Evolutionary conservation across 345 rosid species (phyloP).

Genomic region (Trapa bicornis): DNA sequence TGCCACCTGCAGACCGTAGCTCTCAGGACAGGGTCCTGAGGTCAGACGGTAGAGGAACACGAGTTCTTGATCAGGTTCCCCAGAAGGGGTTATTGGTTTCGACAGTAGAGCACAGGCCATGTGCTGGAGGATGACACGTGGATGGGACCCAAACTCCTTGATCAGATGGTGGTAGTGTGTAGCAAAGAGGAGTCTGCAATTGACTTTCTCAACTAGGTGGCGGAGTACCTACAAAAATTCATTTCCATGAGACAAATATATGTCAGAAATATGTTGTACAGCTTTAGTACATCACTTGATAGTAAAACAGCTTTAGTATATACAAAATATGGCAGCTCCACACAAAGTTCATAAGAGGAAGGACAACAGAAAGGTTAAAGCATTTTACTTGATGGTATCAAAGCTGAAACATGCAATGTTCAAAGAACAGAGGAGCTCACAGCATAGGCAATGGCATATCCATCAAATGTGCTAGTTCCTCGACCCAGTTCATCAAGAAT

Average conservation of each 20-base stretch:
- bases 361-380: neutral
- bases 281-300: no score
- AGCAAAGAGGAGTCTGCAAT: constrained; percentile 79
- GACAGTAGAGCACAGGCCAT: constrained; percentile 70
- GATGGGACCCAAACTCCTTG: constrained; percentile 81
- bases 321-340: neutral
- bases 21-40: constrained; percentile 81
- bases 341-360: neutral
- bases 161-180: constrained; percentile 93
- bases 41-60: constrained; percentile 70
- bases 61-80: constrained; percentile 30
- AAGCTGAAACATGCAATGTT: neutral
- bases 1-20: constrained; percentile 86
- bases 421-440: constrained; percentile 27
- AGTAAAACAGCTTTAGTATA: neutral
- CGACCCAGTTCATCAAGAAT: constrained; percentile 93
- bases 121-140: constrained; percentile 66
- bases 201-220: constrained; percentile 79
- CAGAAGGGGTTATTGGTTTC: constrained; percentile 17
- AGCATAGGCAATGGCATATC: constrained; percentile 90
- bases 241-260: neutral
- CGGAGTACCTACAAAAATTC: constrained; percentile 53
- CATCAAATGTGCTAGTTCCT: constrained; percentile 95
- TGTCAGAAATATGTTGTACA: neutral
- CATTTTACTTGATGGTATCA: neutral